Base-by-base conservation (phyloP, 2,329 filamentous ascomycete genomes). In the Colletotrichum tabaci region DNA sequence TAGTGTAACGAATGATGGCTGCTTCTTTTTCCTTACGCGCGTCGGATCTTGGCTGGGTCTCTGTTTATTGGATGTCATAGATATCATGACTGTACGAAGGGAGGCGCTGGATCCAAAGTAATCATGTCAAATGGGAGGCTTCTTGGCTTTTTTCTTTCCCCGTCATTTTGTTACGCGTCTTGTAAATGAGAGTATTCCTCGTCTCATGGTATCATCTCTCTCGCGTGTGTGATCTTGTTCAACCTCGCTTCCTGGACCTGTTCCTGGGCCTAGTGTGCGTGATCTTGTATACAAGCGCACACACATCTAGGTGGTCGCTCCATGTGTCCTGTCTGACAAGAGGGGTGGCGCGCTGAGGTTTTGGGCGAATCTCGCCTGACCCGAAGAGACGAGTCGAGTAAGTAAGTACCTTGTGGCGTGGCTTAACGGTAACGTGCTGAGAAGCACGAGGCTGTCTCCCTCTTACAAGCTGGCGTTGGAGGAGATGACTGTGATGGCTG, bases 51-150 rank as follows among this genome's bases (percentile, higher is more conserved):
- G 42, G 18, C 23, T 62, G 44, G 57, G 53, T 55, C 18, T 50
- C 18, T 50, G 56, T 65, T 56, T 18, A 42, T 23, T 65, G 63
- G 65, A 60, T 73, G 53, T 69, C 69, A 69, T 73, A 53, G 66
- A 61, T 42, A 70, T 74, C 63, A 74, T 66, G 72, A 74, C 55
- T 72, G 72, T 66, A 74, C 70, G 72, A 74, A 69, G 40, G 66
- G 30, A 10, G 30, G 30, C 30, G 30, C 30, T 35, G 30, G 30
- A 35, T 35, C 30, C 30, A 35, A 70, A 64, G 61, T 73, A 72
- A 70, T 73, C 50, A 55, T 38, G 46, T 56, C 63, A 69, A 67
- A 49, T 46, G 61, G 47, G 66, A 58, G 55, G 60, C 53, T 62
- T 44, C 42, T 60, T 55, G 35, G 35, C 50, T 63, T 55, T 23